Evolutionary conservation across 2,329 filamentous ascomycete species (phyloP).

Genomic region (Curvularia lunata): DNA sequence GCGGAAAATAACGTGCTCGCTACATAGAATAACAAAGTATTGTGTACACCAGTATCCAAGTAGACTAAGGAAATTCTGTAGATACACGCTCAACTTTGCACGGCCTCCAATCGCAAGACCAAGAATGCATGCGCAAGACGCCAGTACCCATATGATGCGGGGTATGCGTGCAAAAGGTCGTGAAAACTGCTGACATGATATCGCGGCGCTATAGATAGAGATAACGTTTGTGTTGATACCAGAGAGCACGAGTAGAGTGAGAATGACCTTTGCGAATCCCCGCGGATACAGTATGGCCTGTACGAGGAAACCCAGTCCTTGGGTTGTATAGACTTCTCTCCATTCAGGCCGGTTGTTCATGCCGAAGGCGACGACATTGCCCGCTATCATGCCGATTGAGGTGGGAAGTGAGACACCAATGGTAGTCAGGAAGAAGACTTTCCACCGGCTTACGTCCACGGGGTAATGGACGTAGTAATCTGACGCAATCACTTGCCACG

Average conservation of each 20-base stretch:
- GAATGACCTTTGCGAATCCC: slow-evolving; percentile 58
- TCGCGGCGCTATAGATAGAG: slow-evolving; percentile 58
- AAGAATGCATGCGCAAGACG: slow-evolving; percentile 53
- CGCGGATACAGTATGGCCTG: slow-evolving; percentile 54
- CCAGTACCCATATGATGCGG: slow-evolving; percentile 56
- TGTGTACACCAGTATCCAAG: slow-evolving; percentile 57
- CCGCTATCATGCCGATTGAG: slow-evolving; percentile 54
- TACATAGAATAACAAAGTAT: slow-evolving; percentile 55
- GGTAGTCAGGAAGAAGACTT: slow-evolving; percentile 53
- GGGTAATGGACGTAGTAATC: slow-evolving; percentile 56
- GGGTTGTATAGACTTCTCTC: slow-evolving; percentile 49
- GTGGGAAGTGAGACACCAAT: slow-evolving; percentile 52
- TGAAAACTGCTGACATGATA: slow-evolving; percentile 57
- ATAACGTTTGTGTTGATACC: slow-evolving; percentile 57
- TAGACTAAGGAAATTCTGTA: slow-evolving; percentile 55
- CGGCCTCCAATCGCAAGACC: slow-evolving; percentile 54
- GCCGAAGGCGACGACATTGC: slow-evolving; percentile 51
- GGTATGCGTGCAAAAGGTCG: slow-evolving; percentile 59
- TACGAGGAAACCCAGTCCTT: slow-evolving; percentile 58
- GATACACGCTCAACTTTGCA: slow-evolving; percentile 51
- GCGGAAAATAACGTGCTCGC: slow-evolving; percentile 56
- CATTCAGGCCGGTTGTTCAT: slow-evolving; percentile 46
- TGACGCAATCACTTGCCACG: slow-evolving; percentile 51
- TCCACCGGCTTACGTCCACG: slow-evolving; percentile 46
- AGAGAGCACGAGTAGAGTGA: slow-evolving; percentile 53